These are phyloP conservation scores for Selaginella tamariscina DNA, from an alignment of 75 land plant species.

Conservation along the genomic window DNA sequence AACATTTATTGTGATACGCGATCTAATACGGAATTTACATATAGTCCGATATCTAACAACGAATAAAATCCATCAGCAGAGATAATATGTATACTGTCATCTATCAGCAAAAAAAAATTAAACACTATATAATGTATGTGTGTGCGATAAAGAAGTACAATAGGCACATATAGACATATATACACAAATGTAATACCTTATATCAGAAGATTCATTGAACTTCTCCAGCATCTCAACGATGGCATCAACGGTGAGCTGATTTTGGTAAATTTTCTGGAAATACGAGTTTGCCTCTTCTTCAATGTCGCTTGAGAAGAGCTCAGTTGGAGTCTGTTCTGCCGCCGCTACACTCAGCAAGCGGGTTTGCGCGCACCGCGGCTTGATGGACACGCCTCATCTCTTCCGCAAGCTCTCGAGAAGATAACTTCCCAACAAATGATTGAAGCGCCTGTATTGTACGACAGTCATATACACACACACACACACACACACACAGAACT, in stretches of 20 bases:
- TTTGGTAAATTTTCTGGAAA: conserved; percentile 67
- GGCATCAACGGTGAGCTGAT: conserved; percentile 48
- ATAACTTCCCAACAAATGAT: conserved; percentile 29
- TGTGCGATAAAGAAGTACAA: too few species aligned
- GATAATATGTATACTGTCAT: too few species aligned
- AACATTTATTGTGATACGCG: not conserved
- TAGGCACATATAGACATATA: not conserved
- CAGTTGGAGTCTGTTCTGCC: conserved; percentile 38
- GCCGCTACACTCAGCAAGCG: conserved; percentile 37
- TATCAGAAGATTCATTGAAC: conserved; percentile 51
- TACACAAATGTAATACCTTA: conserved; percentile 29
- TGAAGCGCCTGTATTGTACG: conserved; percentile 51
- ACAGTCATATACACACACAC: not conserved
- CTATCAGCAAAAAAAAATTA: too few species aligned
- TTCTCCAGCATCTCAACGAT: conserved; percentile 71
- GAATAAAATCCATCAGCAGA: not conserved
- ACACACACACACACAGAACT: too few species aligned
- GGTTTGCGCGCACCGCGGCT: conserved; percentile 25
- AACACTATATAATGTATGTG: too few species aligned
- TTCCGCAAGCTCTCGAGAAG: conserved; percentile 44
- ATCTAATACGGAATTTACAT: not conserved
- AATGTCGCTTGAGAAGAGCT: conserved; percentile 44
- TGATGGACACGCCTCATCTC: conserved; percentile 45
- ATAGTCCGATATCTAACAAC: not conserved
- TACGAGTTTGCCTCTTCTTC: conserved; percentile 84